Evolutionary conservation across 1,284 basidiomycete species (phyloP).

Genomic region (Pseudozyma pruni): DNA sequence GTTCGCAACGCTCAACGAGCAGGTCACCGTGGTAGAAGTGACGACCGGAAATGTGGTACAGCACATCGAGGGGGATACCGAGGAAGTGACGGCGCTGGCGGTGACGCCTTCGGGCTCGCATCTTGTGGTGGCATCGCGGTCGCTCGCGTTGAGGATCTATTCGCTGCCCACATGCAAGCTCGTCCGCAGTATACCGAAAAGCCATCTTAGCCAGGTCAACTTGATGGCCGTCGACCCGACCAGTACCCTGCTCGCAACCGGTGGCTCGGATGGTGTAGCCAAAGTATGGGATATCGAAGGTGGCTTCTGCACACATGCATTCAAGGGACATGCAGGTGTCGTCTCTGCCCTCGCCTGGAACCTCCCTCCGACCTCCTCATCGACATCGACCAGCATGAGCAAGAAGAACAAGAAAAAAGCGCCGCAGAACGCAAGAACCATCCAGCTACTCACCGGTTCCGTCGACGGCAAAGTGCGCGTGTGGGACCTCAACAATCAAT

Average conservation of each 20-base stretch:
- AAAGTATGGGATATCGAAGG: constrained; percentile 93
- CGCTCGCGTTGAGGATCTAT: constrained; percentile 71
- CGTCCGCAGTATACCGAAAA: constrained; percentile 79
- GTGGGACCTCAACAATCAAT: constrained; percentile 61
- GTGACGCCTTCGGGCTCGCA: constrained; percentile 65
- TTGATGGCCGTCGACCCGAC: constrained; percentile 82
- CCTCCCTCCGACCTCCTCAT: constrained; percentile 73
- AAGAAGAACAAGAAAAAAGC: constrained; percentile 22
- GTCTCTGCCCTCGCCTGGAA: constrained; percentile 90
- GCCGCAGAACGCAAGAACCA: constrained; percentile 67
- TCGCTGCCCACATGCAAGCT: constrained; percentile 69
- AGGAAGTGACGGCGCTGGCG: constrained; percentile 71
- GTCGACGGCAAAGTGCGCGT: constrained; percentile 70
- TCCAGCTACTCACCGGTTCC: constrained; percentile 87
- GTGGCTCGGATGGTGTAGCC: constrained; percentile 92
- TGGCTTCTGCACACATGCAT: constrained; percentile 91
- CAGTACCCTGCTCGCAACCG: constrained; percentile 89
- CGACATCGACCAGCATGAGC: not conserved
- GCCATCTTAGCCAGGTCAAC: constrained; percentile 92
- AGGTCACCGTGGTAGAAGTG: constrained; percentile 84
- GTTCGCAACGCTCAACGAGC: constrained; percentile 86
- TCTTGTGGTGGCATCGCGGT: constrained; percentile 71
- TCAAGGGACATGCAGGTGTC: constrained; percentile 90
- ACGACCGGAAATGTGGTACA: constrained; percentile 77
- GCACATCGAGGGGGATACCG: constrained; percentile 67